Evolutionary conservation across 805 yeast genomes (phyloP).

Genomic region (Trichomonascus vanleenenianus): DNA sequence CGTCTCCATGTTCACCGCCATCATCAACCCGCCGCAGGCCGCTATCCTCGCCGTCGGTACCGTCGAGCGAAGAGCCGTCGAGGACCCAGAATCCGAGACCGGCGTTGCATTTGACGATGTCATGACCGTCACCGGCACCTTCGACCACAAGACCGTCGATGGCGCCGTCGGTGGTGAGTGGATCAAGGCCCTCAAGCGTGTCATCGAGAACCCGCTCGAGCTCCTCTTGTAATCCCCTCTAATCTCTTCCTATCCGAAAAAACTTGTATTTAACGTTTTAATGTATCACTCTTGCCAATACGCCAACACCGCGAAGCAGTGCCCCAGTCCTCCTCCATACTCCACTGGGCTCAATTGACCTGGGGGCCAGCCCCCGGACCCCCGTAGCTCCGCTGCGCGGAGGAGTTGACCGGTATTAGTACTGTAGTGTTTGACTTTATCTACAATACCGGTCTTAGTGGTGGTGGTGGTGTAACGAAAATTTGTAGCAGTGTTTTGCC

Average conservation of each 20-base stretch:
- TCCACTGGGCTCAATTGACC: too few species aligned
- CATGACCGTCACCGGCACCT: constrained; percentile 89
- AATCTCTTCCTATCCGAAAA: too few species aligned
- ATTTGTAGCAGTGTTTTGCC: too few species aligned
- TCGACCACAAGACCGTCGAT: constrained; percentile 95
- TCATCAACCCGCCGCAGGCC: constrained; percentile 96
- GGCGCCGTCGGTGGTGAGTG: constrained; percentile 98
- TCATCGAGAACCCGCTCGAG: constrained; percentile 94
- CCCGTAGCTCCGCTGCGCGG: too few species aligned
- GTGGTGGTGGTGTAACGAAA: background rate
- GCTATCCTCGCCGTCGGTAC: constrained; percentile 94
- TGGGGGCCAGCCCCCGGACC: background rate
- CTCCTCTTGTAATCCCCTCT: constrained; percentile 52
- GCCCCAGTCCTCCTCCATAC: too few species aligned
- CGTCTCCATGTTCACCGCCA: constrained; percentile 86
- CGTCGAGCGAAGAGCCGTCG: constrained; percentile 83
- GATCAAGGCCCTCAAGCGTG: constrained; percentile 84
- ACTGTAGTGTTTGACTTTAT: too few species aligned
- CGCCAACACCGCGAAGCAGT: too few species aligned
- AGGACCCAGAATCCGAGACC: constrained; percentile 81
- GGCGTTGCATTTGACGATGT: constrained; percentile 91
- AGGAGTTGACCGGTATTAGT: too few species aligned
- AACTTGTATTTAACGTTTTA: too few species aligned
- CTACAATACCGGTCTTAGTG: background rate
- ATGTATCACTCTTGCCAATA: too few species aligned